A percentile compares a stretch with the other conserved stretches of the same genome.
Evolutionary conservation across 768 basidiomycete species (phyloP).

Genomic region (Lactarius vividus): DNA sequence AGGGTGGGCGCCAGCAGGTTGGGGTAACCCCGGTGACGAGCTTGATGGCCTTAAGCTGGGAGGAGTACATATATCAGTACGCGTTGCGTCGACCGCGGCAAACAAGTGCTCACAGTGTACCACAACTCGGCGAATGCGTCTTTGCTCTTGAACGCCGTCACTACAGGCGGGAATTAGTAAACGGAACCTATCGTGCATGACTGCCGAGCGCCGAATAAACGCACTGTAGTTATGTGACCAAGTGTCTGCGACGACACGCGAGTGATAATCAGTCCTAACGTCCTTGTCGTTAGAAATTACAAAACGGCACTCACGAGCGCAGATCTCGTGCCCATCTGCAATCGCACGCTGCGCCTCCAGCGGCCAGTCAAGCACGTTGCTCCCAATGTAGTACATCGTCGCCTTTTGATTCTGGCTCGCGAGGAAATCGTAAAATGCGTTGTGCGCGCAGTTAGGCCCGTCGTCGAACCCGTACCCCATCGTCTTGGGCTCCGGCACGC

Average conservation of each 20-base stretch:
- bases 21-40: conserved; percentile 55
- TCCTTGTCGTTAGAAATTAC: neutral
- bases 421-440: conserved; percentile 58
- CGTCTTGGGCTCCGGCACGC: conserved; percentile 56
- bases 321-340: conserved; percentile 55
- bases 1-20: conserved; percentile 62
- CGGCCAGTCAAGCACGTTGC: conserved; percentile 55
- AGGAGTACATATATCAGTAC: neutral
- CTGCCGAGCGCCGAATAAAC: neutral
- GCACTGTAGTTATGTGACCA: conserved; percentile 53
- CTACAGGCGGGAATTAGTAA: conserved; percentile 32
- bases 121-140: conserved; percentile 77
- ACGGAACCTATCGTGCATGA: neutral
- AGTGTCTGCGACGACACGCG: conserved; percentile 33
- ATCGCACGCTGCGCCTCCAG: conserved; percentile 53
- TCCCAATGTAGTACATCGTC: conserved; percentile 63
- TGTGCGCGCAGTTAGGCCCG: conserved; percentile 64
- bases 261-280: neutral
- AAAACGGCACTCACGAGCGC: conserved; percentile 45
- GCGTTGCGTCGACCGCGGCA: neutral
- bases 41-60: conserved; percentile 51
- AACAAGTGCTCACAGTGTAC: conserved; percentile 48
- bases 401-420: conserved; percentile 55
- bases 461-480: conserved; percentile 64
- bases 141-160: conserved; percentile 58